phyloP scores from a whole-genome alignment of 148 eudicot genomes.

The Chenopodium suecicum region DNA sequence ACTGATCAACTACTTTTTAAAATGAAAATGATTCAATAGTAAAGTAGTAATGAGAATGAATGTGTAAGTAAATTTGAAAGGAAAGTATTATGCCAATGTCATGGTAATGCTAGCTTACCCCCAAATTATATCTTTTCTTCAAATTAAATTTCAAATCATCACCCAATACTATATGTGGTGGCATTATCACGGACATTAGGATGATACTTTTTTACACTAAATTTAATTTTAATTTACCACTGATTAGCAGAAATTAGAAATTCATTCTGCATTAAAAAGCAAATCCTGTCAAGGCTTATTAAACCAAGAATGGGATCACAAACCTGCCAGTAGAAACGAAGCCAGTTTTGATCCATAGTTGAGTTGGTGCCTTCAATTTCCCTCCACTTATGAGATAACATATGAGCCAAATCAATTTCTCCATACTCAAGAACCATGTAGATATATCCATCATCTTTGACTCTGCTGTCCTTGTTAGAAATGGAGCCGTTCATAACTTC shows the following conservation, averaged over 20 bases:
- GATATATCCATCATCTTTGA: constrained; percentile 81
- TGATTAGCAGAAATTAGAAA: background rate
- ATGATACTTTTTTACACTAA: no score
- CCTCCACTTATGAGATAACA: constrained; percentile 91
- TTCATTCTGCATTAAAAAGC: background rate
- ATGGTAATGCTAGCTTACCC: no score
- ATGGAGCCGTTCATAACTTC: constrained; percentile 76
- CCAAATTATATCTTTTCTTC: no score
- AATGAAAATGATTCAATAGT: background rate
- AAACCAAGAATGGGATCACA: background rate
- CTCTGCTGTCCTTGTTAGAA: constrained; percentile 69
- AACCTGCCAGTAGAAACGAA: constrained; percentile 98
- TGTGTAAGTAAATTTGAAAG: no score
- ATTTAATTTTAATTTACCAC: no score
- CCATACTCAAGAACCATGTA: constrained; percentile 99
- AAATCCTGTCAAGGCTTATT: background rate
- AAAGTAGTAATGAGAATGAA: no score
- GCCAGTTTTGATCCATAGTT: constrained; percentile 89
- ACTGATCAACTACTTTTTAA: background rate
- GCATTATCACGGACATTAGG: no score
- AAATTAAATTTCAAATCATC: no score
- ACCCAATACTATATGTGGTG: no score
- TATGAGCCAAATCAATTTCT: constrained; percentile 96
- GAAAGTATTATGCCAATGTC: no score
- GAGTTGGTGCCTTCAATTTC: constrained; percentile 62